phyloP scores from a whole-genome alignment of 805 yeast genomes.

The Teunomyces lycoperdinae region DNA sequence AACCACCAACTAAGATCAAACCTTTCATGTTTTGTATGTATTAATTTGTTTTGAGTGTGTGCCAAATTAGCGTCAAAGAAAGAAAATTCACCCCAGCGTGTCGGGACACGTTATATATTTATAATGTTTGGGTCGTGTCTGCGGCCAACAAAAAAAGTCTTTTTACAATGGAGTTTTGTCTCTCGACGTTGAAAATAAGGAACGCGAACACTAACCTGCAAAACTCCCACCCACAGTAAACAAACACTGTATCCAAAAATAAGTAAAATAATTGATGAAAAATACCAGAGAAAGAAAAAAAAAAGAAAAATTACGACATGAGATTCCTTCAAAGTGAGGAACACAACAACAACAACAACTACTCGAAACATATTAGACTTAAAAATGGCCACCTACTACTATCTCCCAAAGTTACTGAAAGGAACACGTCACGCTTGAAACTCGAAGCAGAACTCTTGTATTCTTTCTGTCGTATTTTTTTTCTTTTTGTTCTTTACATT shows the following conservation, averaged over 20 bases:
- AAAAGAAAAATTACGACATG: not conserved
- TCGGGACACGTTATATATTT: constrained; percentile 3
- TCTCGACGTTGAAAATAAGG: not conserved
- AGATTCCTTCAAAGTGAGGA: too few relatives aligned
- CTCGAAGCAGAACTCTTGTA: too few relatives aligned
- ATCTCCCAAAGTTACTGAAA: too few relatives aligned
- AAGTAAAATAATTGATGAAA: not conserved
- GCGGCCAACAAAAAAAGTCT: not conserved
- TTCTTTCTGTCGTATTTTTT: not conserved
- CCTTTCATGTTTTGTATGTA: constrained; percentile 66
- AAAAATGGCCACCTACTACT: too few relatives aligned
- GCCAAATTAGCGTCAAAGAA: constrained; percentile 3
- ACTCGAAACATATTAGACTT: too few relatives aligned
- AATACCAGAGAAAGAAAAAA: not conserved
- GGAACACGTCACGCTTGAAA: too few relatives aligned
- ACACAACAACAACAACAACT: too few relatives aligned
- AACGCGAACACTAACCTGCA: not conserved
- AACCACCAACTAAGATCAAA: constrained; percentile 97
- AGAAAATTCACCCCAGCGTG: not conserved
- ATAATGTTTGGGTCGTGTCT: constrained; percentile 3
- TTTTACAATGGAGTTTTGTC: not conserved
- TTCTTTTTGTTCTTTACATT: not conserved
- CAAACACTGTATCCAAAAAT: not conserved
- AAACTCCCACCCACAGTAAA: not conserved
- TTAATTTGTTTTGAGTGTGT: not conserved